Percentiles rank a stretch among this genome's conserved stretches.
Conservation (phyloP, 2,329 filamentous ascomycete species). For the Claviceps maximensis region DNA sequence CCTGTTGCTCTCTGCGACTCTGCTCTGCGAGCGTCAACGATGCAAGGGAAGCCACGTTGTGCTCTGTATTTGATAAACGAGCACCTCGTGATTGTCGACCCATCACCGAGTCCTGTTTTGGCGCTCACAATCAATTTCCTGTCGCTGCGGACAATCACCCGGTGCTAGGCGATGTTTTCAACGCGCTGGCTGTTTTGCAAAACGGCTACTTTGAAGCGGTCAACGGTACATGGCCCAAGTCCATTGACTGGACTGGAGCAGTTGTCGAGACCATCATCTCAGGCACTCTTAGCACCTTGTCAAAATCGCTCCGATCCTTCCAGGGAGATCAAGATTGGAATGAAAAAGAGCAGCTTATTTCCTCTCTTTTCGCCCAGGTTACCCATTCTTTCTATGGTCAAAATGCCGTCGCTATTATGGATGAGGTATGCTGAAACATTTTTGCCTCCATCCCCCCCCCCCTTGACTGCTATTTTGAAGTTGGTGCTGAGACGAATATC, state of each 20-base stretch:
- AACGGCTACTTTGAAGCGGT: slow-evolving; percentile 62
- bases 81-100: neutral
- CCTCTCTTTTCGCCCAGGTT: slow-evolving; percentile 66
- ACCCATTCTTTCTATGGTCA: slow-evolving; percentile 78
- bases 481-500: neutral
- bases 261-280: slow-evolving; percentile 71
- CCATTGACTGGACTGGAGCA: slow-evolving; percentile 90
- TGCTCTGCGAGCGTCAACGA: neutral
- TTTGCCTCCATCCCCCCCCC: neutral
- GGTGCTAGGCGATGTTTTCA: slow-evolving; percentile 37
- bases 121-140: neutral
- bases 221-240: slow-evolving; percentile 68
- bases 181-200: slow-evolving; percentile 65
- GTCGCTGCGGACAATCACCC: neutral
- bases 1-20: neutral
- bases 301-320: slow-evolving; percentile 36
- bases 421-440: slow-evolving; percentile 25
- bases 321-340: slow-evolving; percentile 27
- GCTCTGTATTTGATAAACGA: slow-evolving; percentile 1
- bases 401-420: slow-evolving; percentile 59
- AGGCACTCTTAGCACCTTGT: slow-evolving; percentile 58
- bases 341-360: slow-evolving; percentile 63
- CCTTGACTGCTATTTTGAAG: neutral
- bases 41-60: neutral
- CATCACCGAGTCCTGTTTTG: neutral